Base-by-base conservation (phyloP, 495 filamentous ascomycete species). In the Trypethelium eluteriae region DNA sequence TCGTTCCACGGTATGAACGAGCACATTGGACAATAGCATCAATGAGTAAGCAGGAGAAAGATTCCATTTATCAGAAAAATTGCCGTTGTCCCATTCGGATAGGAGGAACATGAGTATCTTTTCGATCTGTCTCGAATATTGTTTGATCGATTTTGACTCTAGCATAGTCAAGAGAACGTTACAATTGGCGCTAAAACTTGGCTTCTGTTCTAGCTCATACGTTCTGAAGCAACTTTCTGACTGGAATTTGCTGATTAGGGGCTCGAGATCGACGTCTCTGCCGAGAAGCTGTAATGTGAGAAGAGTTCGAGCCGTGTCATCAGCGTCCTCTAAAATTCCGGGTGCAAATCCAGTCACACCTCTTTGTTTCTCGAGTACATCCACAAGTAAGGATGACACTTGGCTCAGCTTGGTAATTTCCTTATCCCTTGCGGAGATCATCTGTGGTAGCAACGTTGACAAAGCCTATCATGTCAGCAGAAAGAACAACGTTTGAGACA, bases 251-350 rank as follows among this genome's bases (percentile, higher is more conserved):
- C 3, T 18, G 36, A 59, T 59, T 32, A 59, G 34, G 53, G 53
- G 18, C 2, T 9, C 32, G 9, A 14, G 3, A 59, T 36, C 32
- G 79, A 71, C 66, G 18, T 61, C 62, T 39, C 62, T 57, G 16
- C 74, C 73, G 4, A 79, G 73, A 44, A 76, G 64, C 39, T 63
- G 69, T 1, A 80, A 69, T 2, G 73, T 61, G 44, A 71, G 70
- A 38, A 80, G 73, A 9, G 75, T 68, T 61, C 74, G 77, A 2
- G 77, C 77, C 6, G 78, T 81, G 57, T 79, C 78, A 70, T 80
- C 78, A 25, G 77, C 79, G 70, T 81, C 79, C 11, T 76, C 57
- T 38, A 75, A 67, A 9, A 77, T 69, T n/a, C 68, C 70, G 10
- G 77, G 65, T n/a, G 72, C 38, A 44, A 44, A 44, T 44, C 39